A percentile compares a stretch with the other conserved stretches of the same genome.
phyloP scores from a whole-genome alignment of 768 basidiomycete species.

The Rhodotorula toruloides region DNA sequence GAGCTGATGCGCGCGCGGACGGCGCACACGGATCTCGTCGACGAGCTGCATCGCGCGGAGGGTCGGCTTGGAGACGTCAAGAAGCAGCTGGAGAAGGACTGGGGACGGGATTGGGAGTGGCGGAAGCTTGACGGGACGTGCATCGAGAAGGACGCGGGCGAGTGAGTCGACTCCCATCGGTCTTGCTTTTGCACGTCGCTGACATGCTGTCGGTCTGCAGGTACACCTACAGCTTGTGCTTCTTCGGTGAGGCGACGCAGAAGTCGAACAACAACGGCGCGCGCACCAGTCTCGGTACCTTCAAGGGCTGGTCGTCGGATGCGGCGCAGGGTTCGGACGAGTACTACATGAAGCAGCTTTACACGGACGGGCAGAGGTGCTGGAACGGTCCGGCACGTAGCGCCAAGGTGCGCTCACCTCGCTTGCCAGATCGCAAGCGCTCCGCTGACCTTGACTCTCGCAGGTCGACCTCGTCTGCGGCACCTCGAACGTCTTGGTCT shows the following conservation, averaged over 20 bases:
- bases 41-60: conserved; percentile 54
- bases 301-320: conserved; percentile 70
- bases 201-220: conserved; percentile 48
- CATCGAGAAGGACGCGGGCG: conserved; percentile 74
- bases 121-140: conserved; percentile 85
- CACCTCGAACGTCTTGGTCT: conserved; percentile 69
- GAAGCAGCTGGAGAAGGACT: conserved; percentile 60
- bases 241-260: conserved; percentile 82
- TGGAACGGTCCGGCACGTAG: conserved; percentile 71
- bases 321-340: conserved; percentile 56
- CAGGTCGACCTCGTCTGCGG: conserved; percentile 81
- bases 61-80: conserved; percentile 40
- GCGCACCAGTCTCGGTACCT: conserved; percentile 74
- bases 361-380: conserved; percentile 78
- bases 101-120: conserved; percentile 69
- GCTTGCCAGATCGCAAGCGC: conserved; percentile 13
- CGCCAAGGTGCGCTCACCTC: conserved; percentile 57
- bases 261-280: conserved; percentile 75
- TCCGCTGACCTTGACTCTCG: background rate
- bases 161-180: conserved; percentile 57
- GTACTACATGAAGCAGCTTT: conserved; percentile 76
- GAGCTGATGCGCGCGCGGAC: conserved; percentile 47
- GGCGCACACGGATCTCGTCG: conserved; percentile 57
- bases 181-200: background rate
- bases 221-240: conserved; percentile 89